These are phyloP conservation scores for Dacryopinax spathularia DNA, from an alignment of 768 basidiomycete species.

Conservation along the genomic window DNA sequence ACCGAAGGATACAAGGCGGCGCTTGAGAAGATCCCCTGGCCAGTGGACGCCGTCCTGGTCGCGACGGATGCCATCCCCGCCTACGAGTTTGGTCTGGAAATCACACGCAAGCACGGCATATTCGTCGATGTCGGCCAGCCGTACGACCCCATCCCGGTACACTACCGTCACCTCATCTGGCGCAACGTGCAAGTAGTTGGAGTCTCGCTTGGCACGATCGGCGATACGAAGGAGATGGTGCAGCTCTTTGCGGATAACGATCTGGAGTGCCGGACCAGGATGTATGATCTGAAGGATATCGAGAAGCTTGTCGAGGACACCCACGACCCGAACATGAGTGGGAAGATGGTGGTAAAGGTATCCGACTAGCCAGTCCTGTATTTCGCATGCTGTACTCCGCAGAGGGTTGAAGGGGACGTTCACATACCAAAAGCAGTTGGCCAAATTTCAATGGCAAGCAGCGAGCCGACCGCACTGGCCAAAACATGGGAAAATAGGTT, in stretches of 20 bases:
- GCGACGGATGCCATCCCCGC: slow-evolving; percentile 13
- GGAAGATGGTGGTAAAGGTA: background rate
- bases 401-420: too few relatives aligned
- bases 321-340: background rate
- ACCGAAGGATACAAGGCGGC: slow-evolving; percentile 5
- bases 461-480: too few relatives aligned
- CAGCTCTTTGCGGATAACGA: background rate
- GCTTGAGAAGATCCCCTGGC: slow-evolving; percentile 4
- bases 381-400: background rate
- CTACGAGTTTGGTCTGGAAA: slow-evolving; percentile 10
- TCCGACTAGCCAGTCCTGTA: background rate
- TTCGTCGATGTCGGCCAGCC: slow-evolving; percentile 13
- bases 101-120: slow-evolving; percentile 12
- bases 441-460: too few relatives aligned
- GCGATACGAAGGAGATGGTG: background rate
- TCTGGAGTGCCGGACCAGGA: background rate
- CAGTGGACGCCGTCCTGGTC: slow-evolving; percentile 13
- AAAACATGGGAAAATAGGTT: too few relatives aligned
- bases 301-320: background rate
- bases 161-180: slow-evolving; percentile 7
- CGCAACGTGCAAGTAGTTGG: background rate
- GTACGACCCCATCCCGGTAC: slow-evolving; percentile 5
- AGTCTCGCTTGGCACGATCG: background rate
- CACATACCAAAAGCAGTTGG: too few relatives aligned
- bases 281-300: background rate